Evolutionary conservation across 1,139 yeast genomes (phyloP).

Genomic region (Scheffersomyces lignicola): DNA sequence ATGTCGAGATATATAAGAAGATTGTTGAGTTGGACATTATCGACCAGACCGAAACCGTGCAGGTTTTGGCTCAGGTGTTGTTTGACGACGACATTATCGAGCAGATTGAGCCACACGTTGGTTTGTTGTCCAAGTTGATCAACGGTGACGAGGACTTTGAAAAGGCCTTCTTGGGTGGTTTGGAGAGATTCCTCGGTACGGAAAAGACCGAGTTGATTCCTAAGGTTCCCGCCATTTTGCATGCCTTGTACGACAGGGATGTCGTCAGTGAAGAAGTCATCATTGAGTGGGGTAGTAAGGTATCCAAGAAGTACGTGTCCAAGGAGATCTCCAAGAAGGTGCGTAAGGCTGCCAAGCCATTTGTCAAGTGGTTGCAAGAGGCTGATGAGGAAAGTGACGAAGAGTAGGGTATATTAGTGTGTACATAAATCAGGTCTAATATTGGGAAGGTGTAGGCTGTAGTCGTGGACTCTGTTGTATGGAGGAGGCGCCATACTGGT

Average conservation of each 20-base stretch:
- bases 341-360: slow-evolving; percentile 94
- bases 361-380: slow-evolving; percentile 89
- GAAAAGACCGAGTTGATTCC: slow-evolving; percentile 77
- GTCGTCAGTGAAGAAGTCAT: slow-evolving; percentile 81
- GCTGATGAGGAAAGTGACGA: slow-evolving; percentile 78
- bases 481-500: slow-evolving; percentile 3
- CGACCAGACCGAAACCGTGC: slow-evolving; percentile 74
- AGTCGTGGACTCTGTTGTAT: neutral
- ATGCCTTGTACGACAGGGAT: slow-evolving; percentile 80
- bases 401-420: slow-evolving; percentile 28
- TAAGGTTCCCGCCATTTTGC: slow-evolving; percentile 75
- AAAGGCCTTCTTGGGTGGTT: slow-evolving; percentile 90
- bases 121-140: slow-evolving; percentile 77
- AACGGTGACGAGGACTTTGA: slow-evolving; percentile 66
- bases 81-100: slow-evolving; percentile 77
- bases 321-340: slow-evolving; percentile 92
- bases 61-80: slow-evolving; percentile 88
- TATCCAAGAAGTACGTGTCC: slow-evolving; percentile 90
- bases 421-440: too few species aligned
- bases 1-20: slow-evolving; percentile 89
- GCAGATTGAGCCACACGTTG: slow-evolving; percentile 75
- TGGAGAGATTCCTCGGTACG: slow-evolving; percentile 88
- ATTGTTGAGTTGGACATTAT: slow-evolving; percentile 77
- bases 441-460: neutral
- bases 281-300: slow-evolving; percentile 85